Percentiles rank a stretch among this genome's conserved stretches.
Evolutionary conservation across 1,139 yeast species (phyloP).

Genomic region (Debaryomycetaceae sp.): DNA sequence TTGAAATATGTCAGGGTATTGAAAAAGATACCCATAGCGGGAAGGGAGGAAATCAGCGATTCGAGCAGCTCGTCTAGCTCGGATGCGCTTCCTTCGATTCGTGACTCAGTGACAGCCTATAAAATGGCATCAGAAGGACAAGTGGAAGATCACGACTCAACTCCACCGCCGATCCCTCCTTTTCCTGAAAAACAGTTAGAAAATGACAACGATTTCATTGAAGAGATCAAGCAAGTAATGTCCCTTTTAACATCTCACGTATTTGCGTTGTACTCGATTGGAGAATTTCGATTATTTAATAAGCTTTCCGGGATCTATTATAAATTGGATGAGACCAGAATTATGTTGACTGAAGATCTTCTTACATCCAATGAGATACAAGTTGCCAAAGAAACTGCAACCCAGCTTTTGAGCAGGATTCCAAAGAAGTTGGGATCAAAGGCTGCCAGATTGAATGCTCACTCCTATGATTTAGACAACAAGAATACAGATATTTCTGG

Average conservation of each 20-base stretch:
- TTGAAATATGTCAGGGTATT: constrained; percentile 44
- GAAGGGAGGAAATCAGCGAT: constrained; percentile 22
- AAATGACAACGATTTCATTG: constrained; percentile 39
- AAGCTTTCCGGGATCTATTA: constrained; percentile 52
- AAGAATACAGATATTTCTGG: constrained; percentile 64
- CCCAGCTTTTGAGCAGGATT: constrained; percentile 59
- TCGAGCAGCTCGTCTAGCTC: constrained; percentile 31
- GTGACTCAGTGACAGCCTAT: constrained; percentile 39
- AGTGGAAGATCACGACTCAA: constrained; percentile 3
- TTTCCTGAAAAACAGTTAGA: constrained; percentile 49
- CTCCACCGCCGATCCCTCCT: constrained; percentile 38
- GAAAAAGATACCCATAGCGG: constrained; percentile 29
- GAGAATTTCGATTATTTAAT: constrained; percentile 59
- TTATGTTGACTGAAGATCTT: constrained; percentile 53
- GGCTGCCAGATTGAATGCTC: constrained; percentile 38
- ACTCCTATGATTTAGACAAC: constrained; percentile 40
- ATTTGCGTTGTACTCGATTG: constrained; percentile 66
- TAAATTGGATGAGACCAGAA: constrained; percentile 61
- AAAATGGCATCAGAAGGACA: constrained; percentile 27
- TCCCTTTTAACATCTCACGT: constrained; percentile 59
- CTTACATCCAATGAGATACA: constrained; percentile 58
- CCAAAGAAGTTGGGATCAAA: constrained; percentile 62
- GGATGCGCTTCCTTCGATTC: constrained; percentile 42
- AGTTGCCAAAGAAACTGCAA: constrained; percentile 56
- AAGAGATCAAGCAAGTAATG: constrained; percentile 57